Evolutionary conservation across 305 asterid genomes (phyloP), one percentile per base, ranked within the genome.

Genomic region (Fraxinus xanthoxyloides): DNA sequence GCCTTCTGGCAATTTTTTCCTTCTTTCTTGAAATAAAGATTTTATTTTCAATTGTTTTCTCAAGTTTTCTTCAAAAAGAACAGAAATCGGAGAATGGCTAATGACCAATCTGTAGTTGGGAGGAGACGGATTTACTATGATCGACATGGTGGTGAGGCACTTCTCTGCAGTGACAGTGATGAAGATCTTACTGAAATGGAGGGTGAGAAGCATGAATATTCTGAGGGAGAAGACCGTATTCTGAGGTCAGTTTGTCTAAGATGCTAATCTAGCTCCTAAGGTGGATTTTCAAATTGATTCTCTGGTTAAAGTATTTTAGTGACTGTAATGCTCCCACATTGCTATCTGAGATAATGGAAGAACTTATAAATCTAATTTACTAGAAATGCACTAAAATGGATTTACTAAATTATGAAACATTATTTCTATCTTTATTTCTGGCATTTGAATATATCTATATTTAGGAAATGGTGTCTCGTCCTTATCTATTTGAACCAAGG

Each of bases 21-120:
- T 32, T 65, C 78, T 76, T 54, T 10, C 48, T 69, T 26, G 38
- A 80, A 79, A 38, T 70, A 77, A 63, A 73, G 84, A 77, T 61
- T 82, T 61, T 32, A 48, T 85, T 76, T 77, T 72, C 86, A 79
- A 84, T 84, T 87, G 78, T 86, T 86, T 81, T 85, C 88, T 90
- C 85, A 85, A 77, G 73, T 83, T 76, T 86, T 80, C 83, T 92
- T 89, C 82, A 83, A 90, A 82, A 88, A 85, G 88, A 89, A 86
- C 98, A 97, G 99, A 87, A 97, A 94, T 86, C 98, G 91, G 92
- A 91, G 98, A 91, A 97, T 94, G 98, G 92, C 97, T 81, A 98
- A 93, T 85, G 99, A 97, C 84, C 98, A 97, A 83, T 94, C 99
- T 32, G 98, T 97, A 34, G 88, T 92, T 63, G 98, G 98, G 86